Base-by-base conservation (phyloP, 2,329 filamentous ascomycete species). In the Pseudogymnoascus sp. region DNA sequence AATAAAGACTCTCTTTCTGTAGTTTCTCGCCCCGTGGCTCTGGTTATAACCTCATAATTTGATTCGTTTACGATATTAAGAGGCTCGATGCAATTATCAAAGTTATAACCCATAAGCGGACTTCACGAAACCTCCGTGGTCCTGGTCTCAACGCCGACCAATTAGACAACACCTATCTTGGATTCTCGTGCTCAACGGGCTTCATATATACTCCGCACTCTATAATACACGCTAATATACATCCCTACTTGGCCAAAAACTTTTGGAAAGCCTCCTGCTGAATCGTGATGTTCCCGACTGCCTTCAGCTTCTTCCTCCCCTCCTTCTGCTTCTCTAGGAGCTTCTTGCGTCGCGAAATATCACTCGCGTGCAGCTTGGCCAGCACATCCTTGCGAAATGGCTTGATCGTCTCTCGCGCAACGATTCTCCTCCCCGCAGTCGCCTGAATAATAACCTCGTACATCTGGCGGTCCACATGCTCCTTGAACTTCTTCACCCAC, bases 371-470 rank as follows among this genome's bases (percentile, higher is more conserved):
- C 61, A 99, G 78, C 75, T 97, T 97, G 6, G 88, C 87, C 61
- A 96, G 76, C 2, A 99, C 94, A 68, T 99, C 94, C 74, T 99
- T 99, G 53, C 94, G 82, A 74, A 96, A 99, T 0, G 94, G 91
- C 77, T 97, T 97, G 72, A 99, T 87, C 0, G 92, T 97, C 72
- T 97, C 94, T 70, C 94, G 81, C 0, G 94, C 94, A 3, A 99
- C 83, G 59, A 99, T 87, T 58, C 87, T 84, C 67, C 84, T 86
- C 3, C 92, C 93, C 0, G 89, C 88, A 0, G 89, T 87, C 2
- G 94, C 93, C 75, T 99, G 94, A 65, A 99, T 97, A 61, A 97
- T 80, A 20, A 99, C 85, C 76, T 99, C 94, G 36, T 96, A 99
- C 86, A 97, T 94, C 74, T 99, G 94, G 15, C 94, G 81, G 69